These are phyloP conservation scores for Artemisia annua DNA, from an alignment of 129 eudicot species.

Conservation along the genomic window DNA sequence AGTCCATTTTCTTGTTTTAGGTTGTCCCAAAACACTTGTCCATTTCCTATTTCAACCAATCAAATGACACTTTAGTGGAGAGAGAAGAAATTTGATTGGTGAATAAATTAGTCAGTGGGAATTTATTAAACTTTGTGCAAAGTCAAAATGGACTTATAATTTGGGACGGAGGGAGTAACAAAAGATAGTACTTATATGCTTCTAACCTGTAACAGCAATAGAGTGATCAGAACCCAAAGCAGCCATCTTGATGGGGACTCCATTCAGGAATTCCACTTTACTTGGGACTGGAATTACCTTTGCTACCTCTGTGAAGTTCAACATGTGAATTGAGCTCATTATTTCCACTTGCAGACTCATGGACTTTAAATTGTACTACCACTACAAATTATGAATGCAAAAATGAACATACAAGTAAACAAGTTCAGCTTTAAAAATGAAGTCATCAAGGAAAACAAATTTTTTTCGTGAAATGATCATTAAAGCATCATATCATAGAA, in stretches of 20 bases:
- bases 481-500: not conserved
- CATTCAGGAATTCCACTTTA: conserved; percentile 68
- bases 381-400: not conserved
- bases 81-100: too few species aligned
- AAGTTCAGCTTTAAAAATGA: conserved; percentile 7
- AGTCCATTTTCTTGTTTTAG: too few species aligned
- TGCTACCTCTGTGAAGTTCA: conserved; percentile 59
- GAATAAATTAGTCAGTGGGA: too few species aligned
- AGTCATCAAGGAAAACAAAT: not conserved
- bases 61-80: too few species aligned
- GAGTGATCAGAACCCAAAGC: conserved; percentile 92
- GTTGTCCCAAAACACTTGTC: too few species aligned
- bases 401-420: not conserved
- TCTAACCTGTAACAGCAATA: conserved; percentile 85
- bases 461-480: too few species aligned
- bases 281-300: conserved; percentile 55
- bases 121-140: too few species aligned
- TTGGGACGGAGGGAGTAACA: not conserved
- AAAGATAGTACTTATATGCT: not conserved
- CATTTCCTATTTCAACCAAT: too few species aligned
- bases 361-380: conserved; percentile 16
- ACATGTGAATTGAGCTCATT: conserved; percentile 7
- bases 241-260: conserved; percentile 52
- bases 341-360: conserved; percentile 11
- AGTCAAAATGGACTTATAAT: too few species aligned